phyloP scores from a whole-genome alignment of 1,284 basidiomycete genomes.

The Moesziomyces globuligerus region DNA sequence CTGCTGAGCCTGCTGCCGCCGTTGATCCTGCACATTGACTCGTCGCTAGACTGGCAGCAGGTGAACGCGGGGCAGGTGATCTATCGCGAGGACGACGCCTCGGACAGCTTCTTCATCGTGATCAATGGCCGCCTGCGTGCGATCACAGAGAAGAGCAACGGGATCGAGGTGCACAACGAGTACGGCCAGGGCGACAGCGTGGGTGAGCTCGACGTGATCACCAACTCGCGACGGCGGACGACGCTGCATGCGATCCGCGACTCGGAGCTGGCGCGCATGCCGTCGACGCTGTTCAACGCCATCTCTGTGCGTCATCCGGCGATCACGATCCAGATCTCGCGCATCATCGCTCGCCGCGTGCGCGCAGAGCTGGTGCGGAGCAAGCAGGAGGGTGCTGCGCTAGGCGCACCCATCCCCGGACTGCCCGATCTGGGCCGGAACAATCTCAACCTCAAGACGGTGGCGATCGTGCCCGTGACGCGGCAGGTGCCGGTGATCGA shows the following conservation, averaged over 20 bases:
- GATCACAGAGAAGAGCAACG: conserved; percentile 72
- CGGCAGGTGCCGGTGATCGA: conserved; percentile 63
- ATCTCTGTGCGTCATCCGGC: conserved; percentile 83
- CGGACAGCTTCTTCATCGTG: conserved; percentile 95
- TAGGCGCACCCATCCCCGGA: conserved; percentile 54
- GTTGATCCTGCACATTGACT: conserved; percentile 94
- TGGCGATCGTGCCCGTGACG: conserved; percentile 79
- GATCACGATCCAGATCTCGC: conserved; percentile 93
- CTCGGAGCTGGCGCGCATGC: conserved; percentile 97
- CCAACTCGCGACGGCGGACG: conserved; percentile 83
- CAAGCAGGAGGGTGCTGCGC: conserved; percentile 43
- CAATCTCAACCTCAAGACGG: conserved; percentile 92
- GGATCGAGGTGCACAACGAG: conserved; percentile 85
- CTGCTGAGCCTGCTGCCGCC: conserved; percentile 93
- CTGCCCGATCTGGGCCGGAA: conserved; percentile 73
- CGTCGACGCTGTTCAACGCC: conserved; percentile 95
- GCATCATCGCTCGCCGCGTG: conserved; percentile 92
- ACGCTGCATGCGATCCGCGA: conserved; percentile 98
- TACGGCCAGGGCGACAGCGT: conserved; percentile 85
- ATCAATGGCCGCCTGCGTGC: conserved; percentile 95
- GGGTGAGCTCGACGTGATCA: conserved; percentile 94
- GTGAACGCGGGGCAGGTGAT: conserved; percentile 89
- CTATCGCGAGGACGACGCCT: conserved; percentile 87
- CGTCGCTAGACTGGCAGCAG: conserved; percentile 97
- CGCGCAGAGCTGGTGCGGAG: conserved; percentile 75